phyloP scores from a whole-genome alignment of 768 basidiomycete genomes.

The Mycena epipterygia region DNA sequence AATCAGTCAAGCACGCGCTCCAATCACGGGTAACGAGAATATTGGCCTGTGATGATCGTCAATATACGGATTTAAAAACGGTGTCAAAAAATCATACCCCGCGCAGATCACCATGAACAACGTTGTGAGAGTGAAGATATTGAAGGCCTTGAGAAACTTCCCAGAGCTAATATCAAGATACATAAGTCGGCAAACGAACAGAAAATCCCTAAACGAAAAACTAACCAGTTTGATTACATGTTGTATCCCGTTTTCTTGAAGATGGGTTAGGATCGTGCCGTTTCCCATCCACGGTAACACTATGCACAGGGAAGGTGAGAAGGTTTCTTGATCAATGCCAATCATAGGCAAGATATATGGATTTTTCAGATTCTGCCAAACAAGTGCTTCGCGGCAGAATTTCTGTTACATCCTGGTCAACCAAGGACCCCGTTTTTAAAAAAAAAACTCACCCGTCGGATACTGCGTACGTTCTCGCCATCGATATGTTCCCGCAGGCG shows the following conservation, averaged over 20 bases:
- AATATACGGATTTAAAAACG: background rate
- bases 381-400: slow-evolving; percentile 46
- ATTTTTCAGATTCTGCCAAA: slow-evolving; percentile 47
- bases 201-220: background rate
- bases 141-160: slow-evolving; percentile 41
- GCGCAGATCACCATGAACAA: slow-evolving; percentile 40
- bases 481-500: slow-evolving; percentile 6
- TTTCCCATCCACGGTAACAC: slow-evolving; percentile 49
- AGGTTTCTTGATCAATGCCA: slow-evolving; percentile 44
- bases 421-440: background rate
- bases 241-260: slow-evolving; percentile 33
- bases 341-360: slow-evolving; percentile 47
- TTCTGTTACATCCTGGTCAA: slow-evolving; percentile 27
- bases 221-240: slow-evolving; percentile 38
- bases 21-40: slow-evolving; percentile 48
- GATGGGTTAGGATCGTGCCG: slow-evolving; percentile 41
- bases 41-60: slow-evolving; percentile 40
- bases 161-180: slow-evolving; percentile 7
- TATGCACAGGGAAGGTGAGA: slow-evolving; percentile 42
- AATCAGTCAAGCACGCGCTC: slow-evolving; percentile 51
- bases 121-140: slow-evolving; percentile 40
- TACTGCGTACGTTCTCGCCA: background rate
- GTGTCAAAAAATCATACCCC: slow-evolving; percentile 24
- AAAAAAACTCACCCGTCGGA: slow-evolving; percentile 9
- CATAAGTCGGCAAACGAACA: background rate